phyloP scores from a whole-genome alignment of 2,329 filamentous ascomycete genomes.

The Ophiostoma australiae region DNA sequence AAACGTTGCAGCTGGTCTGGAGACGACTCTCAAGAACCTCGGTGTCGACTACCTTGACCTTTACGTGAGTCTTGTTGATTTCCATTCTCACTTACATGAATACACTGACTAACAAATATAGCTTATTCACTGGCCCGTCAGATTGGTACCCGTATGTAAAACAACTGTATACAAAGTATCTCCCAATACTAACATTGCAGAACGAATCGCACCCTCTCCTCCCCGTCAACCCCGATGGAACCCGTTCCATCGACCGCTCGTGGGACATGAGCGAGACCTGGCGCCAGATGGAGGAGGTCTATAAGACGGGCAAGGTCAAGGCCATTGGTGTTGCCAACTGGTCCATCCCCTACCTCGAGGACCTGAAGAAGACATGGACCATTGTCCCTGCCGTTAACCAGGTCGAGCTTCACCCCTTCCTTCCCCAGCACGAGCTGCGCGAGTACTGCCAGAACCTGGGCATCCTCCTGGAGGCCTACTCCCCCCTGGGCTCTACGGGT shows the following conservation, averaged over 20 bases:
- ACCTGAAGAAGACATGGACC: conserved; percentile 45
- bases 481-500: conserved; percentile 30
- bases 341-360: conserved; percentile 48
- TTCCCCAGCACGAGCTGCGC: conserved; percentile 47
- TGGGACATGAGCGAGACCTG: conserved; percentile 41
- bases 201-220: conserved; percentile 20
- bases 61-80: conserved; percentile 41
- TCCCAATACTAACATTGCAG: conserved; percentile 26
- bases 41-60: conserved; percentile 45
- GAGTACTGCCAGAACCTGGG: conserved; percentile 49
- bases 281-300: conserved; percentile 57
- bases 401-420: conserved; percentile 46
- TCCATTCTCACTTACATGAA: background rate
- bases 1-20: conserved; percentile 43
- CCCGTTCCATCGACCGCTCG: conserved; percentile 18
- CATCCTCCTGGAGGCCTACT: conserved; percentile 50
- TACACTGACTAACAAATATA: background rate
- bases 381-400: conserved; percentile 50
- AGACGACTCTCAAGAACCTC: conserved; percentile 41
- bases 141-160: background rate
- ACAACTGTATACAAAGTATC: background rate
- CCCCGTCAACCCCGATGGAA: conserved; percentile 22
- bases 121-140: background rate
- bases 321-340: conserved; percentile 59
- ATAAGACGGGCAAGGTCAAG: conserved; percentile 49